A percentile compares a stretch with the other conserved stretches of the same genome.
Conservation (phyloP, 129 eudicot species). For the Mikania micrantha region DNA sequence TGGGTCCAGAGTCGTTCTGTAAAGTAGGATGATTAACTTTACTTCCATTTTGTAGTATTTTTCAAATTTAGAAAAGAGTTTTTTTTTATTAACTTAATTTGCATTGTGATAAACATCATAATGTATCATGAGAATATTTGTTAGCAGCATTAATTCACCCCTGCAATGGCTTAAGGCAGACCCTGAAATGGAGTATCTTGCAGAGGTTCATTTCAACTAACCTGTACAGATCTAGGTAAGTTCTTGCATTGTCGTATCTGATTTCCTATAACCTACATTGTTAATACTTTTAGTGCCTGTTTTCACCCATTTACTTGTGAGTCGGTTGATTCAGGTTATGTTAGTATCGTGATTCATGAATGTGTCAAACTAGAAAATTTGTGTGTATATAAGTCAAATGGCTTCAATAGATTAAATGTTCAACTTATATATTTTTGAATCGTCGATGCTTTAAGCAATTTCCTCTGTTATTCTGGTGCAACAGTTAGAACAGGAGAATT, state of each 20-base stretch:
- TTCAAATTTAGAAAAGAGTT: not conserved
- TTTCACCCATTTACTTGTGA: not conserved
- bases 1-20: conserved; percentile 94
- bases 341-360: not conserved
- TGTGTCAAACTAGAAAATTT: too few relatives aligned
- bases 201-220: conserved; percentile 82
- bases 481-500: conserved; percentile 47
- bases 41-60: not conserved
- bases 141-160: conserved; percentile 79
- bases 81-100: not conserved
- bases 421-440: conserved; percentile 30
- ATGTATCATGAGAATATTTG: not conserved
- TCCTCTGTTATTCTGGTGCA: conserved; percentile 55
- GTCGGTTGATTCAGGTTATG: not conserved
- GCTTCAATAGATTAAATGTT: not conserved
- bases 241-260: conserved; percentile 1
- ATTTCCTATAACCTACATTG: not conserved
- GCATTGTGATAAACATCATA: not conserved
- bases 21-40: conserved; percentile 49
- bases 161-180: conserved; percentile 95
- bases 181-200: conserved; percentile 98
- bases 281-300: not conserved
- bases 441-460: conserved; percentile 61
- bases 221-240: conserved; percentile 99
- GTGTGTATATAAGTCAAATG: too few relatives aligned